Base-by-base conservation (phyloP, 2,329 filamentous ascomycete species). In the Fusarium udum region DNA sequence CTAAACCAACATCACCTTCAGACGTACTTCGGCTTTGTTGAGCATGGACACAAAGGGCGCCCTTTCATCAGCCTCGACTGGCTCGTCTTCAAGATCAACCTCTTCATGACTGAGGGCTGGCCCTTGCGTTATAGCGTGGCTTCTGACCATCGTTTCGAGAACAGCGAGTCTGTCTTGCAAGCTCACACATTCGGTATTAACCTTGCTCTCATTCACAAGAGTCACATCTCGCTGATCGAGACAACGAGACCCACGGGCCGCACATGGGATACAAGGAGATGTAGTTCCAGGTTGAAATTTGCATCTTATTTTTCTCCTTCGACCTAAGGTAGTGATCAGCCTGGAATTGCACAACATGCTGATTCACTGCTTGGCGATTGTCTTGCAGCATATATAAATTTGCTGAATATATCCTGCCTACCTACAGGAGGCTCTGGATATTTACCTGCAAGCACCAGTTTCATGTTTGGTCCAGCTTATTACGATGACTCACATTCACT, bases 261-360 rank as follows among this genome's bases (percentile, higher is more conserved):
- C 32, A 37, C 49, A 53, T 13, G 49, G 49, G 9, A 53, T 37
- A 22, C 49, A 53, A 28, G 49, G 14, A 3, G 18, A 37, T 22
- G n/a, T 3, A 6, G 2, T 22, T 16, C 49, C 32, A 37, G n/a
- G 16, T 3, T 20, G 32, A 3, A 37, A 53, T 0, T 53, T 53
- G 32, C 49, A 53, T 26, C 13, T 53, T 22, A 53, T 53, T 8
- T 53, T 53, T 16, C 49, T 53, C 18, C 49, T 37, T 28, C 49
- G 49, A 28, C 49, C 49, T 53, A 16, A 37, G 2, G 13, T 16
- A 22, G 12, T 16, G 4, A n/a, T 52, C 6, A 52, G 32, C 18
- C 6, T 16, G n/a, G 7, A 13, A 7, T 0, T n/a, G 3, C 16
- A 4, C 0, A 7, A 34, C n/a, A 24, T 24, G 4, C 16, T 24